These are phyloP conservation scores for Aspergillus sp. DNA, from an alignment of 2,329 filamentous ascomycete genomes.

Conservation along the genomic window DNA sequence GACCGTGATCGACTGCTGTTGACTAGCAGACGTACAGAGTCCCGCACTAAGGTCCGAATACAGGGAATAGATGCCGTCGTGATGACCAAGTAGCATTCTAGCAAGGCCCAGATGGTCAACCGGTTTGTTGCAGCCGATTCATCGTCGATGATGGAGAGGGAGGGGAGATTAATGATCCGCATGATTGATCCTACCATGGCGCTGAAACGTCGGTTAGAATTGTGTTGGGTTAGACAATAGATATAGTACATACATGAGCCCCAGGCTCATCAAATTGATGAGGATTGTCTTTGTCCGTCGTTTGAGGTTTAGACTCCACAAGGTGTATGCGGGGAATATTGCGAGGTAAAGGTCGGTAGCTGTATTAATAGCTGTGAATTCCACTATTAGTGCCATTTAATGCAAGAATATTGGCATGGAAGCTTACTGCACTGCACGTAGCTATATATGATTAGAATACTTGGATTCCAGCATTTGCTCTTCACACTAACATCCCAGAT, in stretches of 20 bases:
- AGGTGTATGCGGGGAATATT: slow-evolving; percentile 26
- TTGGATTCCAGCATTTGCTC: slow-evolving; percentile 22
- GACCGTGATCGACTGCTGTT: neutral
- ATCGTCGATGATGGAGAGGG: slow-evolving; percentile 24
- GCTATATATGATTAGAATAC: slow-evolving; percentile 29
- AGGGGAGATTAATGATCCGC: slow-evolving; percentile 19
- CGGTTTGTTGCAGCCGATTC: slow-evolving; percentile 25
- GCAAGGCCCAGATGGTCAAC: slow-evolving; percentile 30
- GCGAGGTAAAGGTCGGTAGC: slow-evolving; percentile 30
- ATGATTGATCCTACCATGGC: slow-evolving; percentile 30
- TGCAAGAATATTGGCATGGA: too few species aligned
- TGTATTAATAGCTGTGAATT: slow-evolving; percentile 24
- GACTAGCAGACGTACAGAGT: neutral
- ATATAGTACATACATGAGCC: slow-evolving; percentile 29
- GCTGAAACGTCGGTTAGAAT: neutral
- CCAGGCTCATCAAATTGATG: slow-evolving; percentile 30
- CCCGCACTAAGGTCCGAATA: slow-evolving; percentile 23
- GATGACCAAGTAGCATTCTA: slow-evolving; percentile 34
- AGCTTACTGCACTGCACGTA: slow-evolving; percentile 30
- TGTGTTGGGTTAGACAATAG: neutral
- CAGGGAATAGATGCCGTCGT: slow-evolving; percentile 35
- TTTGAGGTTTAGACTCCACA: slow-evolving; percentile 37
- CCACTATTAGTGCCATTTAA: too few species aligned
- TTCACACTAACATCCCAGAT: slow-evolving; percentile 24
- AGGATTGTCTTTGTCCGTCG: slow-evolving; percentile 33